Base-by-base conservation (phyloP, 257 asterid genomes). In the Leptodermis oblonga region DNA sequence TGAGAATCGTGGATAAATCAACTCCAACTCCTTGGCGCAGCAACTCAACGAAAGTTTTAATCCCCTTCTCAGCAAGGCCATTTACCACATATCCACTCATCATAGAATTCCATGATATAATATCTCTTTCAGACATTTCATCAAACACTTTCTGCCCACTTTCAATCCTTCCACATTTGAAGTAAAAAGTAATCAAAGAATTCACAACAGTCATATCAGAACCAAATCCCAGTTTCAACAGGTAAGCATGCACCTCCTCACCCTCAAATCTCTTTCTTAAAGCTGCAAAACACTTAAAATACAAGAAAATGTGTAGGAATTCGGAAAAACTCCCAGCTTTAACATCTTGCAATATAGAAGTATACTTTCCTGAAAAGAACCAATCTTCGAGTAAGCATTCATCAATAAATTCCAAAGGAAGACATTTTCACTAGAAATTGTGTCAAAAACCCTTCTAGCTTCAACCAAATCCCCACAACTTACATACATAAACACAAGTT, bases 31-130 rank as follows among this genome's bases (percentile, higher is more conserved):
- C 79, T 51, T 25, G 10, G 4, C 51, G 31, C 45, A 70, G 65
- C 73, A 73, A 65, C 25, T 78, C 71, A 34, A 0, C 12, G 34
- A 78, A 78, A 45, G 58, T 22, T 7, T 42, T 34, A 7, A 70
- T 55, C 15, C 71, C 82, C 71, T 70, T 55, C 48, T 36, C 12
- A 30, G 70, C n/a, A 41, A 65, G 43, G 5, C 82, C 77, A 52
- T 74, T 70, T 43, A 70, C 70, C 39, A 60, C 53, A 36, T 70
- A 78, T 3, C 82, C 79, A 74, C 76, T 74, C n/a, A 78, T 78
- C 79, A 74, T 74, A 37, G 77, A 70, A 74, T 78, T 78, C 79
- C 82, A 78, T 4, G 79, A 70, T 48, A 78, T 20, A 34, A 70
- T 41, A 74, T 74, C 76, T 60, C 74, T 66, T 51, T 66, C 63